Evolutionary conservation across 768 basidiomycete genomes (phyloP).

Genomic region (Dacryopinax spathularia): DNA sequence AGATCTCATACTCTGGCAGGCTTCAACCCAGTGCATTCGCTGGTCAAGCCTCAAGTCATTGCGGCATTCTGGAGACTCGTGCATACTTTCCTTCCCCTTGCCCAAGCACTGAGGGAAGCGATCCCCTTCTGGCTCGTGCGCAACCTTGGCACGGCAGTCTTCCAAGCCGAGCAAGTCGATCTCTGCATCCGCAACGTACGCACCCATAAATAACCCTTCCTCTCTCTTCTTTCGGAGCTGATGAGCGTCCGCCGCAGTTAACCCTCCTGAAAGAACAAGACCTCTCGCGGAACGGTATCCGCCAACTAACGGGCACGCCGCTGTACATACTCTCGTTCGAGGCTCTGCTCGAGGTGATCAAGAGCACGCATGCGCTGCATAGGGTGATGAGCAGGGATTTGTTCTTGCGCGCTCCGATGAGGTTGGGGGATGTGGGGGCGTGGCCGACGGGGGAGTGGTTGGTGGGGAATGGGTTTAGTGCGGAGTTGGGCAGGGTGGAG

Average conservation of each 20-base stretch:
- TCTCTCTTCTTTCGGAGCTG: no score
- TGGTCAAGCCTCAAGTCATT: neutral
- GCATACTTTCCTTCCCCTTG: neutral
- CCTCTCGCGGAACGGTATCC: neutral
- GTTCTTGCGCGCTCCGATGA: neutral
- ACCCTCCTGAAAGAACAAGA: neutral
- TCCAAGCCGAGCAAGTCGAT: neutral
- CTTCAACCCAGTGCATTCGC: neutral
- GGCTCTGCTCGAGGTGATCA: neutral
- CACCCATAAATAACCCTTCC: neutral
- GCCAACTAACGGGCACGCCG: neutral
- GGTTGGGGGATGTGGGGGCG: neutral
- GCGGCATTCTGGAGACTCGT: neutral
- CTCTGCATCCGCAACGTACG: neutral
- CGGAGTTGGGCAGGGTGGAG: neutral
- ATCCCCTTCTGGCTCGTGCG: neutral
- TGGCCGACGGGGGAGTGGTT: neutral
- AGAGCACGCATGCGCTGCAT: neutral
- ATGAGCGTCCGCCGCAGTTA: neutral
- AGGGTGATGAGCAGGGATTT: neutral
- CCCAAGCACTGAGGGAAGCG: neutral
- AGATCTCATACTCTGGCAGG: neutral
- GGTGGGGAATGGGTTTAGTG: neutral
- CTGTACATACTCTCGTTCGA: neutral
- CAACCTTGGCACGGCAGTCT: neutral